phyloP scores from a whole-genome alignment of 2,329 filamentous ascomycete genomes.

The Geoglossum cookeanum region DNA sequence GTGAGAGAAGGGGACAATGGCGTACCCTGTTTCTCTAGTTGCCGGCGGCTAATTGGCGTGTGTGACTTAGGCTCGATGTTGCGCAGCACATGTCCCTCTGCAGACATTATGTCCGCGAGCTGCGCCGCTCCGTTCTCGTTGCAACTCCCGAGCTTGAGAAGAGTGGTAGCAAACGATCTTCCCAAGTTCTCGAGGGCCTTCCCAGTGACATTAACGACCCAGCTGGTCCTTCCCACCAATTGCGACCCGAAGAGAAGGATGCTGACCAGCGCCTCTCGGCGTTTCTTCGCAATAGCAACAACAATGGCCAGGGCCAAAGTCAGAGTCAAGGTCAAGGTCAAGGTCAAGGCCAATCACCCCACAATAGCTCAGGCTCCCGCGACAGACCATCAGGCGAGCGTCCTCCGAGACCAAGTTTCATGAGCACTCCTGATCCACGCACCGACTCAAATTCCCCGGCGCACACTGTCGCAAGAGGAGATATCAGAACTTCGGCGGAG shows the following conservation, averaged over 20 bases:
- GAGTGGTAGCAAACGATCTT: slow-evolving; percentile 64
- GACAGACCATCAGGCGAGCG: slow-evolving; percentile 23
- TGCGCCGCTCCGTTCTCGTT: slow-evolving; percentile 80
- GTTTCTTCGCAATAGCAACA: slow-evolving; percentile 47
- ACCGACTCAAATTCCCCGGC: slow-evolving; percentile 67
- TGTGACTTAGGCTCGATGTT: slow-evolving; percentile 68
- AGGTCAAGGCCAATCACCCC: slow-evolving; percentile 2
- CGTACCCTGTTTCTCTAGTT: background rate
- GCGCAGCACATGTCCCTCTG: slow-evolving; percentile 97
- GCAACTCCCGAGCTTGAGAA: slow-evolving; percentile 83
- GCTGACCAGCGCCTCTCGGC: slow-evolving; percentile 83
- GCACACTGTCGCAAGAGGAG: slow-evolving; percentile 68
- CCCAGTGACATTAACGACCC: slow-evolving; percentile 41
- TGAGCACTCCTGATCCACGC: slow-evolving; percentile 41
- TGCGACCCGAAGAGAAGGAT: slow-evolving; percentile 46
- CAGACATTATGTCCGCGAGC: slow-evolving; percentile 88
- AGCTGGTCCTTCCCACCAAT: slow-evolving; percentile 33
- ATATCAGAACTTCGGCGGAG: slow-evolving; percentile 84
- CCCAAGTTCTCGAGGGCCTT: slow-evolving; percentile 52
- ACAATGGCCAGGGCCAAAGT: slow-evolving; percentile 6
- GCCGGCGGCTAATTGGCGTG: slow-evolving; percentile 5
- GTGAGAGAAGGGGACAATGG: slow-evolving; percentile 1
- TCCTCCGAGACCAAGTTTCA: slow-evolving; percentile 35
- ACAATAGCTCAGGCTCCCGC: background rate
- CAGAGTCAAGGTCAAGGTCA: too few species aligned